These are phyloP conservation scores for Collybia nuda DNA, from an alignment of 768 basidiomycete species.

Conservation along the genomic window DNA sequence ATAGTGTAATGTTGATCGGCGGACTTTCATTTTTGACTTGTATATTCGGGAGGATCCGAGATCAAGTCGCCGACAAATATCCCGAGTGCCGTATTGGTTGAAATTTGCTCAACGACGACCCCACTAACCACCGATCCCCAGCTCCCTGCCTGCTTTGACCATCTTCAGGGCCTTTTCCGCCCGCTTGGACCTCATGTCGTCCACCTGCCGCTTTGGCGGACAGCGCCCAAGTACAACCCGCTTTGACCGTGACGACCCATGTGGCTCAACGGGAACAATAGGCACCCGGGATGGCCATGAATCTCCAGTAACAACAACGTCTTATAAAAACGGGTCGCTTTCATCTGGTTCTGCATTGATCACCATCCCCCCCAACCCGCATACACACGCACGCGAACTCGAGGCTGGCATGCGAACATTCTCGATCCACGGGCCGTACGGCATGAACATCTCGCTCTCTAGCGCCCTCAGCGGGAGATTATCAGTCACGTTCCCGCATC, in stretches of 20 bases:
- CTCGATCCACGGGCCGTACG: slow-evolving; percentile 12
- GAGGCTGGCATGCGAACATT: slow-evolving; percentile 13
- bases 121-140: no score
- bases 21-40: no score
- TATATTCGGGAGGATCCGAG: no score
- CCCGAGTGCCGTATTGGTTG: no score
- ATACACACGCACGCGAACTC: slow-evolving; percentile 2
- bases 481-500: slow-evolving; percentile 10
- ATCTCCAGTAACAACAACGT: not conserved
- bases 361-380: not conserved
- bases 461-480: slow-evolving; percentile 6
- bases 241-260: slow-evolving; percentile 14
- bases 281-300: slow-evolving; percentile 4
- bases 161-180: no score
- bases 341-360: not conserved
- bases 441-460: slow-evolving; percentile 13
- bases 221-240: slow-evolving; percentile 1
- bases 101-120: no score
- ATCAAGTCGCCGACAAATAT: no score
- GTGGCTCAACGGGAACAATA: slow-evolving; percentile 17
- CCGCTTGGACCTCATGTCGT: no score
- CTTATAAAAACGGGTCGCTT: slow-evolving; percentile 11
- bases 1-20: no score
- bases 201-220: no score
- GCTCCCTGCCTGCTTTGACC: no score